phyloP scores from a whole-genome alignment of 768 basidiomycete genomes.

The Suillus ampliporus region DNA sequence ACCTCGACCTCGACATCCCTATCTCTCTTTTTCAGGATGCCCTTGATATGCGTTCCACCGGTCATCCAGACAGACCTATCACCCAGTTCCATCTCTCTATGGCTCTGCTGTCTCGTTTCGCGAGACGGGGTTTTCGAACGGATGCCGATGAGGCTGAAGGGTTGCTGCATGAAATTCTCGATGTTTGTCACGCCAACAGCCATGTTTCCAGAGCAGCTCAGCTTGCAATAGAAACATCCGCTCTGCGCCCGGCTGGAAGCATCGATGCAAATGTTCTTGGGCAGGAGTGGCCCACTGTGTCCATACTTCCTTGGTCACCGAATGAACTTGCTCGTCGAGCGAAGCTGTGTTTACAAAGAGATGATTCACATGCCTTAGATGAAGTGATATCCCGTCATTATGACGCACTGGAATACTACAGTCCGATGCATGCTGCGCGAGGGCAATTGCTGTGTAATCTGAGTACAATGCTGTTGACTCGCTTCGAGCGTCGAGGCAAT shows the following conservation, averaged over 20 bases:
- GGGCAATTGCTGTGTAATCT: conserved; percentile 19
- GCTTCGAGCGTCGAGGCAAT: conserved; percentile 16
- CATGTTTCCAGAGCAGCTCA: neutral
- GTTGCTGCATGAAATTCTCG: neutral
- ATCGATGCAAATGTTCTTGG: no score
- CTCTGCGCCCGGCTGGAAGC: no score
- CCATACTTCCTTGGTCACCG: neutral
- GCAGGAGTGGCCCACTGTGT: neutral
- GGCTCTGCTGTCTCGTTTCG: neutral
- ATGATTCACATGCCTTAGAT: neutral
- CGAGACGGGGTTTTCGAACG: no score
- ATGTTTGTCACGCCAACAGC: neutral
- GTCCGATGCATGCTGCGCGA: neutral
- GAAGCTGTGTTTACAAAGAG: neutral
- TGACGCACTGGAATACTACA: neutral
- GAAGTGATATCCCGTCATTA: neutral
- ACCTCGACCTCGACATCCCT: no score
- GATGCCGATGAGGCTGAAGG: conserved; percentile 1
- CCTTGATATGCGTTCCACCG: neutral
- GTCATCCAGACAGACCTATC: neutral
- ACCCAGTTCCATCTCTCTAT: conserved; percentile 2
- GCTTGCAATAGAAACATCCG: neutral
- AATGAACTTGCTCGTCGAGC: neutral
- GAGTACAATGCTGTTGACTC: conserved; percentile 12
- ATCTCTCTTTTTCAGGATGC: neutral